Evolutionary conservation across 371 early-diverging fungal genomes (phyloP).

Genomic region (Mortierella sp.): DNA sequence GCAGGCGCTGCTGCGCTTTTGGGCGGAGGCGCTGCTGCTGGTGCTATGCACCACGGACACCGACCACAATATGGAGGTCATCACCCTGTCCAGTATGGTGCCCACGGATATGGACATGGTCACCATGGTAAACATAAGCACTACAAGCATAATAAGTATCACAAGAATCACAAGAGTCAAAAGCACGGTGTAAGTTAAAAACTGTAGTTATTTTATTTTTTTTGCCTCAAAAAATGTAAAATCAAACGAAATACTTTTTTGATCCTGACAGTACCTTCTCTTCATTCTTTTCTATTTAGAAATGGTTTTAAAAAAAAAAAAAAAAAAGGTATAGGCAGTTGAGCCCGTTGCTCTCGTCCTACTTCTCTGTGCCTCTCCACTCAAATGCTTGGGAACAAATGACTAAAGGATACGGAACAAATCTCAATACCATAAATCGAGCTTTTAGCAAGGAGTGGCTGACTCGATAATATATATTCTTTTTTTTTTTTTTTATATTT

Average conservation of each 20-base stretch:
- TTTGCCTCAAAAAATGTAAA: not conserved
- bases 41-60: slow-evolving; percentile 6
- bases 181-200: too few relatives aligned
- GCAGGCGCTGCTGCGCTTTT: slow-evolving; percentile 30
- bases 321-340: too few relatives aligned
- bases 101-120: slow-evolving; percentile 2
- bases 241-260: not conserved
- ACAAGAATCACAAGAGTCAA: too few relatives aligned
- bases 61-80: slow-evolving; percentile 14
- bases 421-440: too few relatives aligned
- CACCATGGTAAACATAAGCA: slow-evolving; percentile 9
- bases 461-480: not conserved
- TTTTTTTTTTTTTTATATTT: not conserved
- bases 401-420: too few relatives aligned
- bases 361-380: too few relatives aligned
- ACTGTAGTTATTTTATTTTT: not conserved
- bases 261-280: not conserved
- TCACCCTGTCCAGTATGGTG: not conserved
- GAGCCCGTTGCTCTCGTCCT: not conserved
- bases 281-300: slow-evolving; percentile 10
- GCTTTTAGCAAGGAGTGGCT: too few relatives aligned
- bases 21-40: slow-evolving; percentile 22
- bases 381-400: too few relatives aligned
- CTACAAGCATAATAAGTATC: slow-evolving; percentile 34
- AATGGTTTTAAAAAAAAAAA: slow-evolving; percentile 38